Evolutionary conservation across 2,329 filamentous ascomycete genomes (phyloP), one percentile per base, ranked within the genome.

Genomic region (Sporothrix sp.): DNA sequence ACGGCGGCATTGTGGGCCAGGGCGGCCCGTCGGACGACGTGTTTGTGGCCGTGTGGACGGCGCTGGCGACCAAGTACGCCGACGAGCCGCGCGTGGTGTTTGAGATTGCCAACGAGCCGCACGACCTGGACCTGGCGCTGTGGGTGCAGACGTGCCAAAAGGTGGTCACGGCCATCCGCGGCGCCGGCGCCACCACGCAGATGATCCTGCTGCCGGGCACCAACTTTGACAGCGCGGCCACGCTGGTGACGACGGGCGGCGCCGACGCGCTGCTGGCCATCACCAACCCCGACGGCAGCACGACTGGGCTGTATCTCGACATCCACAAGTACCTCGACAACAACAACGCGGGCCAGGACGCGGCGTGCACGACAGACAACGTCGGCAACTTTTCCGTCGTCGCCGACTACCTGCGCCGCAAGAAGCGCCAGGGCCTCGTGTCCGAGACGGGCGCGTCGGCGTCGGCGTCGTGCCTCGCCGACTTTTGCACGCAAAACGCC

Each of bases 21-120:
- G 81, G 79, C 20, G 81, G 80, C 0, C 79, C 80, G 0, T 72
- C 71, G 0, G 72, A 84, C 59, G 74, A 71, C 10, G 65, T 79
- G 13, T 96, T 84, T 57, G 74, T 71, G 3, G 66, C 65, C 37
- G 63, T 85, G 5, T 85, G 82, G 82, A 63, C 60, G 1, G 68
- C 75, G 52, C 62, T 81, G 4, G 81, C 82, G 1, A 68, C 65
- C 1, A 77, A 78, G 60, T 85, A 85, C 63, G 71, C 69, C 20
- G 59, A 60, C 6, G 65, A 78, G 45, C 61, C 69, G 33, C 78
- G 74, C 53, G 65, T 85, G 23, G 69, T 76, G 3, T 82, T 85
- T 56, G 81, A 79, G 13, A 61, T 85, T 39, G 85, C 85, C 81
- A 86, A 85, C 65, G 82, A 82, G 65, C 81, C 82, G 7, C 79